phyloP scores from a whole-genome alignment of 139 green algal species.

The Volvox reticuliferus region DNA sequence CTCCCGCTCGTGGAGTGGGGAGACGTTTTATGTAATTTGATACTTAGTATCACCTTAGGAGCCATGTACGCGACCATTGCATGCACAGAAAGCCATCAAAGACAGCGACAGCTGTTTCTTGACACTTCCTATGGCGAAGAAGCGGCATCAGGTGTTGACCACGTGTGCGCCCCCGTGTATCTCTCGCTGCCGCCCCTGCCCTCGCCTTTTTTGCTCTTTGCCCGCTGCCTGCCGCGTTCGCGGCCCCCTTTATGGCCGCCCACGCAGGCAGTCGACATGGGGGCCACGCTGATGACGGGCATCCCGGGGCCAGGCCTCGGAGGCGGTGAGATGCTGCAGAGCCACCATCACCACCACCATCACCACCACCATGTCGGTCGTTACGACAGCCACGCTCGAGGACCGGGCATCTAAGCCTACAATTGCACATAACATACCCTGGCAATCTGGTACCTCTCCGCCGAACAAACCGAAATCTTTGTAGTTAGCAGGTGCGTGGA shows the following conservation, averaged over 20 bases:
- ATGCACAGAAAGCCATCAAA: no score
- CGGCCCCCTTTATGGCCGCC: neutral
- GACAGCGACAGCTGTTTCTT: no score
- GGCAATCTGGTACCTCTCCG: no score
- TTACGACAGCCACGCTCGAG: neutral
- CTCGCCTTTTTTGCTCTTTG: neutral
- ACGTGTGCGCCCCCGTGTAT: neutral
- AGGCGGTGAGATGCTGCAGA: conserved; percentile 1
- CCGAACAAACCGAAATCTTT: no score
- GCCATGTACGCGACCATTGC: no score
- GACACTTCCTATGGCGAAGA: neutral
- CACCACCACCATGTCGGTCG: neutral
- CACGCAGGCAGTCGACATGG: conserved; percentile 36
- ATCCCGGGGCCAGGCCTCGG: neutral
- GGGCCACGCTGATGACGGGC: conserved; percentile 24
- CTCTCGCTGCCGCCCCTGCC: neutral
- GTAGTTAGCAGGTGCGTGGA: no score
- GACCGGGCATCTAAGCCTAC: neutral
- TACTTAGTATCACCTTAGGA: no score
- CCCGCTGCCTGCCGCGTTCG: neutral
- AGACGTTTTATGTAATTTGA: no score
- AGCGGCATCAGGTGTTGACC: neutral
- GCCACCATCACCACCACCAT: conserved; percentile 2
- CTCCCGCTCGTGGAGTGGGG: no score
- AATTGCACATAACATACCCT: no score